These are phyloP conservation scores for Tilletia caries DNA, from an alignment of 1,284 basidiomycete species.

Conservation along the genomic window DNA sequence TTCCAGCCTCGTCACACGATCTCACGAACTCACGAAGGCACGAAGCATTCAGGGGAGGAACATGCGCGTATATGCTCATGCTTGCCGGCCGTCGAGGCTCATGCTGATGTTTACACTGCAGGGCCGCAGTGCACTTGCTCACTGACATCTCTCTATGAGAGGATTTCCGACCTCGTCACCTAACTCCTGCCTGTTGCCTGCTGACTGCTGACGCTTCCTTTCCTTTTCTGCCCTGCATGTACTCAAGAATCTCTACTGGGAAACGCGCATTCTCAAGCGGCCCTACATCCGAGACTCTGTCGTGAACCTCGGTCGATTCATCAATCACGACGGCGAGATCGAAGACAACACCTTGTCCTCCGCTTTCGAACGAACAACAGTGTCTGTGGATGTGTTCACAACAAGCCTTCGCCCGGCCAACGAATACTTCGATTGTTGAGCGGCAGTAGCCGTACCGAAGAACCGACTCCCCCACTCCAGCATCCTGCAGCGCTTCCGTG, in stretches of 20 bases:
- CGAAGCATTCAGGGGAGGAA: too few species aligned
- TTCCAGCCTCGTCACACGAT: too few species aligned
- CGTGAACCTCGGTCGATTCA: slow-evolving; percentile 32
- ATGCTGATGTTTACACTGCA: too few species aligned
- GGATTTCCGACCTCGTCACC: too few species aligned
- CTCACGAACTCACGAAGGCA: too few species aligned
- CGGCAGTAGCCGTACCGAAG: background rate
- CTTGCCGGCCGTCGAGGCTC: too few species aligned
- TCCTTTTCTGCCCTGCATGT: too few species aligned
- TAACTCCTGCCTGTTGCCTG: too few species aligned
- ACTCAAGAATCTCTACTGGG: slow-evolving; percentile 39
- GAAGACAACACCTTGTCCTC: slow-evolving; percentile 31
- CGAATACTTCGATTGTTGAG: slow-evolving; percentile 13
- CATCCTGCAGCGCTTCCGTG: background rate
- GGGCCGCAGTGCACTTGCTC: too few species aligned
- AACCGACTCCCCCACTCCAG: background rate
- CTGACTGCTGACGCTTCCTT: too few species aligned
- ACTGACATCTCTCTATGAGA: too few species aligned
- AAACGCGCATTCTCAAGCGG: slow-evolving; percentile 34
- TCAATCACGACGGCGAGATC: slow-evolving; percentile 43
- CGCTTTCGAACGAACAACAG: slow-evolving; percentile 34
- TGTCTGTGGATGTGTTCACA: slow-evolving; percentile 34
- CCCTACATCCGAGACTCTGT: slow-evolving; percentile 29
- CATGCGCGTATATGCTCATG: too few species aligned
- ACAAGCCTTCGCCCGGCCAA: slow-evolving; percentile 25